Conservation (phyloP, 768 basidiomycete genomes). For the Panellus pusillus region DNA sequence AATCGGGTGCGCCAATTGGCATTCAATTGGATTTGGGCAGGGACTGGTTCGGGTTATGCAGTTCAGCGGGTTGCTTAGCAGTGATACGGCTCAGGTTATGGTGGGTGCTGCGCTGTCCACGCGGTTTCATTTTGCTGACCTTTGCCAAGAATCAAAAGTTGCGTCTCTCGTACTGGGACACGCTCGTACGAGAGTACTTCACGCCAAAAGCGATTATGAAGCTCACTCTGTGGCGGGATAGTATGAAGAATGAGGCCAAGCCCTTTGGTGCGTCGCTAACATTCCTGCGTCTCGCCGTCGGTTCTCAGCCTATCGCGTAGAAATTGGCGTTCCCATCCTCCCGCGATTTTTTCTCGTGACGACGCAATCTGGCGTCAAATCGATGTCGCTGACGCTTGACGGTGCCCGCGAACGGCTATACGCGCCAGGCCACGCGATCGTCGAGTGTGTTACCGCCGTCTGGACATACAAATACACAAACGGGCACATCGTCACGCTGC, state of each 20-base stretch:
- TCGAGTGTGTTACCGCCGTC: constrained; percentile 71
- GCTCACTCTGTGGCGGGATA: constrained; percentile 87
- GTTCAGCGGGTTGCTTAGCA: constrained; percentile 67
- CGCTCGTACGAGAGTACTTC: constrained; percentile 68
- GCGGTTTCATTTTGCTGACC: constrained; percentile 8
- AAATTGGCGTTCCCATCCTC: constrained; percentile 77
- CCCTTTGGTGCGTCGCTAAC: constrained; percentile 64
- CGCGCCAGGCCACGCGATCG: constrained; percentile 47
- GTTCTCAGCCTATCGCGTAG: constrained; percentile 36
- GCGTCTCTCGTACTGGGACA: constrained; percentile 66
- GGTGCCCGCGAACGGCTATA: constrained; percentile 68
- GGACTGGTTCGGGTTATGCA: constrained; percentile 64
- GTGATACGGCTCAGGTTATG: constrained; percentile 26
- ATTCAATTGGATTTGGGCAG: constrained; percentile 55
- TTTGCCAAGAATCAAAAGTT: constrained; percentile 46
- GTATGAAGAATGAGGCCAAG: constrained; percentile 74
- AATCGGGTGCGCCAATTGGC: constrained; percentile 3
- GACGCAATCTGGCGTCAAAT: constrained; percentile 80
- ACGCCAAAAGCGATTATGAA: constrained; percentile 70
- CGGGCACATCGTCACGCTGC: constrained; percentile 76
- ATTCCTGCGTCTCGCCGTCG: not conserved
- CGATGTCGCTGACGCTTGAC: constrained; percentile 78
- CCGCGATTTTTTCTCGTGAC: constrained; percentile 86
- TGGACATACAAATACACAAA: constrained; percentile 84
- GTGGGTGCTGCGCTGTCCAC: not conserved